These are phyloP conservation scores for Pichia inconspicua DNA, from an alignment of 1,139 yeast species.

Conservation along the genomic window DNA sequence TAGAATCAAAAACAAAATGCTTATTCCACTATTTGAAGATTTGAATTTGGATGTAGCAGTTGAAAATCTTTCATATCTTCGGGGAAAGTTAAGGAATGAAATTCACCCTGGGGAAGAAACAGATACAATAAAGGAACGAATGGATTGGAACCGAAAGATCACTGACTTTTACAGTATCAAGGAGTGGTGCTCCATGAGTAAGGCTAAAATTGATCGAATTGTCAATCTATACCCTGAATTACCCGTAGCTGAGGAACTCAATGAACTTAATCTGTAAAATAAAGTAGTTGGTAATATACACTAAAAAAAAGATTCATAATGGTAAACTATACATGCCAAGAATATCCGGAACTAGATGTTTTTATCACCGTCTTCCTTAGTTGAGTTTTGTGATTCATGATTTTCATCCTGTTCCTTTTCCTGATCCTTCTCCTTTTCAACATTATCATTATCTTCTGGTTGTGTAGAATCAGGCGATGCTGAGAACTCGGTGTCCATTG, in stretches of 20 bases:
- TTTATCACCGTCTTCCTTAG: background rate
- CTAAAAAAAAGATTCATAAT: background rate
- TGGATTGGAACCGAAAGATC: constrained; percentile 64
- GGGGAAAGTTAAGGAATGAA: constrained; percentile 42
- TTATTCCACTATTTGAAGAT: constrained; percentile 31
- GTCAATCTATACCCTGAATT: constrained; percentile 27
- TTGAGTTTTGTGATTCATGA: background rate
- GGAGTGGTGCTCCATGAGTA: constrained; percentile 48
- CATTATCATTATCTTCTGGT: constrained; percentile 1
- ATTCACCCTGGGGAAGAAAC: constrained; percentile 41
- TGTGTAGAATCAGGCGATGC: background rate
- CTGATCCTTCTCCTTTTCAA: background rate
- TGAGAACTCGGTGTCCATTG: constrained; percentile 6
- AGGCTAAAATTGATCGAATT: constrained; percentile 22
- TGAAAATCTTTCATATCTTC: constrained; percentile 51
- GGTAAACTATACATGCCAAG: background rate
- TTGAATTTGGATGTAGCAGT: constrained; percentile 51
- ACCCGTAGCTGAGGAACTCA: constrained; percentile 17
- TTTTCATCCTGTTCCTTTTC: too few species aligned
- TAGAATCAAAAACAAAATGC: constrained; percentile 53
- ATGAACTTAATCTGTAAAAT: background rate
- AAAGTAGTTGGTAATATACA: background rate
- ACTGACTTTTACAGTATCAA: constrained; percentile 55
- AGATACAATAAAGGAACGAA: constrained; percentile 49
- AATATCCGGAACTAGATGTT: too few species aligned